Conservation (phyloP, 1,284 basidiomycete species). For the Cronartium ribicola region DNA sequence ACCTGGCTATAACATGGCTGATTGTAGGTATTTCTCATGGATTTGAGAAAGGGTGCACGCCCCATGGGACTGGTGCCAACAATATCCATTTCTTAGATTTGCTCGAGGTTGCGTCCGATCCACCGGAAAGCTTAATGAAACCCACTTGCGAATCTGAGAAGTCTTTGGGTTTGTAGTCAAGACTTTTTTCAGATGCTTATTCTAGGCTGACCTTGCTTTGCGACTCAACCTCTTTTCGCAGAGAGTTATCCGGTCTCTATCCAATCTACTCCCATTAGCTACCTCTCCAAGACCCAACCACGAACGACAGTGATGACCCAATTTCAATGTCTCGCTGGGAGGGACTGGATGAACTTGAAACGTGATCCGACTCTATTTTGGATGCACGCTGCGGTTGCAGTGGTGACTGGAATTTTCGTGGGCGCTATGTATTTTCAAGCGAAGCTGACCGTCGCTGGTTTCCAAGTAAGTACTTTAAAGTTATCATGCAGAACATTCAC, state of each 20-base stretch:
- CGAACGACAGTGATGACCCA: slow-evolving; percentile 78
- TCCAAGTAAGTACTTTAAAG: slow-evolving; percentile 61
- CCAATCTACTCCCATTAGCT: slow-evolving; percentile 28
- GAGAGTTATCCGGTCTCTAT: slow-evolving; percentile 45
- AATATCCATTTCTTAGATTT: slow-evolving; percentile 52
- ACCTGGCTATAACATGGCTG: slow-evolving; percentile 79
- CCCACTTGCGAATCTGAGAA: background rate
- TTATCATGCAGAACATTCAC: too few relatives aligned
- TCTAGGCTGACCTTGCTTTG: too few relatives aligned
- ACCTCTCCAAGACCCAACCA: slow-evolving; percentile 52
- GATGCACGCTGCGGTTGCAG: slow-evolving; percentile 66
- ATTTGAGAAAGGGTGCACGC: too few relatives aligned
- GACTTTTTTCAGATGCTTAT: too few relatives aligned
- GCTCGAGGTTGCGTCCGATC: slow-evolving; percentile 57
- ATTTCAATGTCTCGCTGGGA: slow-evolving; percentile 67
- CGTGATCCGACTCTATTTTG: slow-evolving; percentile 75
- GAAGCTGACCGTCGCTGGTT: slow-evolving; percentile 73
- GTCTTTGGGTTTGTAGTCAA: background rate
- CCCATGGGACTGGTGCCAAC: too few relatives aligned
- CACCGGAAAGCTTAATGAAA: slow-evolving; percentile 8
- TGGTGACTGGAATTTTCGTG: slow-evolving; percentile 63
- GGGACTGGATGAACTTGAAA: slow-evolving; percentile 75
- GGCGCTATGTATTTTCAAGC: slow-evolving; percentile 81
- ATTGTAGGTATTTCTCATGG: slow-evolving; percentile 56
- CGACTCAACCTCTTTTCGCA: background rate